These are phyloP conservation scores for Neurospora sp. DNA, from an alignment of 495 filamentous ascomycete genomes.

Conservation along the genomic window DNA sequence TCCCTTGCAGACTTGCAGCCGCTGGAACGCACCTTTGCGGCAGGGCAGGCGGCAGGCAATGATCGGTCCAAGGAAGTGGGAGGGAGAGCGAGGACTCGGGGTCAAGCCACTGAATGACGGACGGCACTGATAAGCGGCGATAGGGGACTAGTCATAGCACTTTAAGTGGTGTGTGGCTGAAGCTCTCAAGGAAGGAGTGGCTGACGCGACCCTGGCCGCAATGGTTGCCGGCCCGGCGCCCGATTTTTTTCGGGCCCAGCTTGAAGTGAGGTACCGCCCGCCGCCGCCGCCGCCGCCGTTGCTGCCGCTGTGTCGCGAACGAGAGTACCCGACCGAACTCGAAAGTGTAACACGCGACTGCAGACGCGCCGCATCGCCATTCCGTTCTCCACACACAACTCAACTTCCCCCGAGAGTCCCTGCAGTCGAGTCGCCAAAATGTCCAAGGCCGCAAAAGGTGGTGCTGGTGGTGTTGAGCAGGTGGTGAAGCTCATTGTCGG, in stretches of 20 bases:
- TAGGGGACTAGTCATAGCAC: background rate
- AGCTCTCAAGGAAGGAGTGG: background rate
- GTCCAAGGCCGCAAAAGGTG: constrained; percentile 63
- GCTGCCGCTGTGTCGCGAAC: background rate
- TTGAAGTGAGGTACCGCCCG: background rate
- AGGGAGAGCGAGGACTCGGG: background rate
- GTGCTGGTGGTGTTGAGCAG: constrained; percentile 51
- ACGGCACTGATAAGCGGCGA: background rate
- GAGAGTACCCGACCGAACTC: background rate
- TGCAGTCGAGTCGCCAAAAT: constrained; percentile 37
- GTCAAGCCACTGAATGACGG: background rate
- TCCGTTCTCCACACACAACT: background rate
- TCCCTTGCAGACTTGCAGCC: background rate
- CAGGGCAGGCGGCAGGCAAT: background rate
- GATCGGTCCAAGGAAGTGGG: background rate
- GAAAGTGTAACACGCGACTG: background rate
- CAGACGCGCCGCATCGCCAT: background rate
- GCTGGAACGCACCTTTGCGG: background rate
- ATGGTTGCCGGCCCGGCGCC: background rate
- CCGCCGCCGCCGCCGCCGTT: background rate
- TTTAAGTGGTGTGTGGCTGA: background rate
- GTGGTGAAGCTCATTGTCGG: constrained; percentile 98
- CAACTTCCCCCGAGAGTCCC: background rate
- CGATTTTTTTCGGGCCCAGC: background rate
- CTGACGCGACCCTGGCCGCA: background rate